Base-by-base conservation (phyloP, 805 yeast species). In the Lipomyces yamadae region DNA sequence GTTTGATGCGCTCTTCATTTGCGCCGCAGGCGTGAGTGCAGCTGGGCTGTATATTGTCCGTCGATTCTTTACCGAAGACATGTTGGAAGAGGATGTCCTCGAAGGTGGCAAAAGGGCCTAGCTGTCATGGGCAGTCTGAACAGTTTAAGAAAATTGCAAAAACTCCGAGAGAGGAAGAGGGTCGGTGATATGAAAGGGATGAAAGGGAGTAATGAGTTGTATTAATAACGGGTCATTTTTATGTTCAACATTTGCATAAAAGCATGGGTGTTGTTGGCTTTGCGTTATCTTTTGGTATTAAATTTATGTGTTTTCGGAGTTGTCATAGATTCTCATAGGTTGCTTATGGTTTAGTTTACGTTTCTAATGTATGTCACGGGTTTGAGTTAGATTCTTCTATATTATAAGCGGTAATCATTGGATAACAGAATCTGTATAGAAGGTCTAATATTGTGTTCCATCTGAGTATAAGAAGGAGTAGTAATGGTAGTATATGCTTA, bases 1-100 rank as follows among this genome's bases (percentile, higher is more conserved):
- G 79, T 78, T 78, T 61, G 83, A 80, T 64, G 63, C 75, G 7
- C 76, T 78, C 5, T 75, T 79, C 52, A 66, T 78, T 33, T 56
- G 74, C 13, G 74, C 79, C 5, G 73, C 78, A 34, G 65, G 76
- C 6, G 62, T 73, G 5, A 69, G 76, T 32, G 70, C 76, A 7
- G 69, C 75, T 1, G 77, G 76, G 2, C 56, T 68, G 30, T 68
- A 56, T 29, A 63, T 68, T 33, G 66, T 62, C 18, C 67, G 71
- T 13, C 48, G 65, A 29, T 57, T 68, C 24, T 62, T 67, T 50
- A 45, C 56, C 24, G 69, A 68, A 11, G 73, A 70, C 30, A 60
- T 62, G 29, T 29, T 69, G 18, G 72, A 69, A 37, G 71, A 69
- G 11, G 73, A 70, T 56, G 39, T 60, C 3, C 33, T 69, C 30